Conservation (phyloP, 2,329 filamentous ascomycete genomes). For the Xylariomycetidae sp. region DNA sequence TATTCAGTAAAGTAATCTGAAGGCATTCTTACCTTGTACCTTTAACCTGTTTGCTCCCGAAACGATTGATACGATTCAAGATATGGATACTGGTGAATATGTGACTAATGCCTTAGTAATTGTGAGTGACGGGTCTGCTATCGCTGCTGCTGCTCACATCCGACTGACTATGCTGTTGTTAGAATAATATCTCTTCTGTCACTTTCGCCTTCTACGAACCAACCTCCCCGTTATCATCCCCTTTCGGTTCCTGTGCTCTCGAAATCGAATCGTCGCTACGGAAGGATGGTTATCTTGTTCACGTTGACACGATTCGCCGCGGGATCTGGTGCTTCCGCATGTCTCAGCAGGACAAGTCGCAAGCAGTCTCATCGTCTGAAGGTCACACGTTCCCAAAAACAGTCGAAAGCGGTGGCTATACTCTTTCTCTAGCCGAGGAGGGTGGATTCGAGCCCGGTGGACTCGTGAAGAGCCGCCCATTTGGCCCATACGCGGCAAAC, state of each 20-base stretch:
- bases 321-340: slow-evolving; percentile 54
- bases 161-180: slow-evolving; percentile 2
- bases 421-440: slow-evolving; percentile 42
- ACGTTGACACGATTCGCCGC: slow-evolving; percentile 45
- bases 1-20: too few relatives aligned
- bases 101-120: slow-evolving; percentile 58
- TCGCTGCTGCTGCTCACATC: slow-evolving; percentile 9
- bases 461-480: slow-evolving; percentile 40
- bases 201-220: slow-evolving; percentile 53
- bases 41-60: too few relatives aligned
- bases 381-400: slow-evolving; percentile 30
- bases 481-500: slow-evolving; percentile 35
- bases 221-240: slow-evolving; percentile 36
- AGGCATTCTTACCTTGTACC: too few relatives aligned
- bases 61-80: slow-evolving; percentile 37
- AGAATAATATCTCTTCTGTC: slow-evolving; percentile 55
- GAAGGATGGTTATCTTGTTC: slow-evolving; percentile 48
- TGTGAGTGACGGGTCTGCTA: slow-evolving; percentile 33
- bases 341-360: slow-evolving; percentile 34
- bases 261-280: slow-evolving; percentile 49
- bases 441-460: slow-evolving; percentile 45
- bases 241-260: slow-evolving; percentile 41
- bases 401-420: slow-evolving; percentile 40
- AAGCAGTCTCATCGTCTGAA: slow-evolving; percentile 14
- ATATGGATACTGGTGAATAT: slow-evolving; percentile 61